Base-by-base conservation (phyloP, 2,329 filamentous ascomycete species). In the Trichophyton simii region DNA sequence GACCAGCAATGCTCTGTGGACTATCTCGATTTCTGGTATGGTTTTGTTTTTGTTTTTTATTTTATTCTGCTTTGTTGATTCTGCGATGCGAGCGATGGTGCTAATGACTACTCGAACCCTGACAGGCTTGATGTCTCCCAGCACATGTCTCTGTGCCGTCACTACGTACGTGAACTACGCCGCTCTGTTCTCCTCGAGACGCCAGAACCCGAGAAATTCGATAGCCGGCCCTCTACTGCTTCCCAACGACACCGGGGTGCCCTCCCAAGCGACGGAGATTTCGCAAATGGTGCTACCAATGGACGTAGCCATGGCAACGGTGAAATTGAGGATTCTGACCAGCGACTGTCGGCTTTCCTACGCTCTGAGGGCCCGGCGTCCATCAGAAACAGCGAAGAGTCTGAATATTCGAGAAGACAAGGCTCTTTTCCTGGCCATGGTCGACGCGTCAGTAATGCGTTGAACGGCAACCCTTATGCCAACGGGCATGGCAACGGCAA, bases 1-100 rank as follows among this genome's bases (percentile, higher is more conserved):
- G 95, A 99, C 74, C 91, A 96, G 76, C 94, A 99, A 75, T 86
- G 91, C 73, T 96, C 92, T 6, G 94, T 99, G 11, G 94, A 99
- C 71, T 99, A 99, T 70, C 79, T 99, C 48, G 94, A 99, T 73
- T 99, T 99, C 76, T 99, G 95, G 94, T 97, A 79, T 62, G 84
- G 72, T 36, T 58, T 46, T n/a, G 1, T 31, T 8, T 48, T 11
- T 18, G 2, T 6, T 20, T n/a, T 38, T 57, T 7, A 18, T 20
- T 34, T 58, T 28, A 44, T 20, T 11, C n/a, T 13, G 13, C 9
- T n/a, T 61, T 18, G 15, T 44, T 44, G 15, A 44, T 3, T 44
- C 6, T 20, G 41, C n/a, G 4, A 18, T 44, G 41, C n/a, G 11
- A 46, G 65, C 66, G 66, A 15, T 38, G 20, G 41, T 18, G 4